phyloP scores from a whole-genome alignment of 2,329 filamentous ascomycete species.

The Penicillium sp. region DNA sequence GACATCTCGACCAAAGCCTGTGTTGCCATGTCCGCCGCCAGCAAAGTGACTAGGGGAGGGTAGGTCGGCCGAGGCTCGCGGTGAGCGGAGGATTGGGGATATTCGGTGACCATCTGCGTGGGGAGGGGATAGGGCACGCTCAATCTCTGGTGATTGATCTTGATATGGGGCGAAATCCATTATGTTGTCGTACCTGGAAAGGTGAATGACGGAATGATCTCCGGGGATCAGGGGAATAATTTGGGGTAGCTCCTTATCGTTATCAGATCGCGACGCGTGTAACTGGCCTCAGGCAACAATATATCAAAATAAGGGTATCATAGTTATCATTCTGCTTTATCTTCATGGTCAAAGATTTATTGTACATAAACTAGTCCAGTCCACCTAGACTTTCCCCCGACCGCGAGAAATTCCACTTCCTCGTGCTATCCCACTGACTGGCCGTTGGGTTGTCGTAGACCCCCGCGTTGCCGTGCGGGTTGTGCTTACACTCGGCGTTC shows the following conservation, averaged over 20 bases:
- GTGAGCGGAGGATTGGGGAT: constrained; percentile 55
- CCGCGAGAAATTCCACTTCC: constrained; percentile 35
- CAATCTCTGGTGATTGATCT: constrained; percentile 81
- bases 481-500: constrained; percentile 34
- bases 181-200: constrained; percentile 17
- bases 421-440: constrained; percentile 39
- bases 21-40: constrained; percentile 38
- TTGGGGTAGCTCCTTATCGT: constrained; percentile 6
- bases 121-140: constrained; percentile 74
- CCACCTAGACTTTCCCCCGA: constrained; percentile 27
- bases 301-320: constrained; percentile 5
- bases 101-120: constrained; percentile 47
- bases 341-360: constrained; percentile 15
- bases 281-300: constrained; percentile 11
- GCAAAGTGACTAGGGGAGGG: constrained; percentile 41
- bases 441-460: constrained; percentile 34
- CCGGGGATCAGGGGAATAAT: constrained; percentile 2
- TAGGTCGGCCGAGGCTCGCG: constrained; percentile 47
- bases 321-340: constrained; percentile 18
- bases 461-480: constrained; percentile 29
- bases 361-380: constrained; percentile 13
- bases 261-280: constrained; percentile 15
- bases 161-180: constrained; percentile 99
- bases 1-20: constrained; percentile 39
- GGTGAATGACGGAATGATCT: not conserved